phyloP scores from a whole-genome alignment of 345 rosid species.

The Lumnitzera littorea region DNA sequence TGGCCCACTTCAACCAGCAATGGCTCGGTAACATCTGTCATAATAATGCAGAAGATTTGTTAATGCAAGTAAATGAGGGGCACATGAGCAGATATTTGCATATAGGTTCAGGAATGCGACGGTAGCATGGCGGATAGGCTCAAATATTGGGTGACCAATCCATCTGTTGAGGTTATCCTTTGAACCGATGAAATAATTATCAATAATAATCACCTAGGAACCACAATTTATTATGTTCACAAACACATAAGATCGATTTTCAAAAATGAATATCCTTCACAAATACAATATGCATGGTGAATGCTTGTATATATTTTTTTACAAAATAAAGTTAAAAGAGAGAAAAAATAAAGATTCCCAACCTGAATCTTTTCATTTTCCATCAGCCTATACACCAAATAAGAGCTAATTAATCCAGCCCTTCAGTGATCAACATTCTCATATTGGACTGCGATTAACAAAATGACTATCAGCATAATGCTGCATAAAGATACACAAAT shows the following conservation, averaged over 20 bases:
- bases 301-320: not conserved
- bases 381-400: slow-evolving; percentile 85
- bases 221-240: not conserved
- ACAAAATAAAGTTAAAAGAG: not conserved
- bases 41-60: slow-evolving; percentile 7
- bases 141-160: slow-evolving; percentile 96
- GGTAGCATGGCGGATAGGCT: slow-evolving; percentile 91
- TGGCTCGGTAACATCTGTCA: slow-evolving; percentile 76
- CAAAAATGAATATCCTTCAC: not conserved
- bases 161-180: slow-evolving; percentile 81
- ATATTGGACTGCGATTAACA: slow-evolving; percentile 59
- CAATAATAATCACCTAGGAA: slow-evolving; percentile 72
- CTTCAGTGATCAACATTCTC: slow-evolving; percentile 94
- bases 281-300: not conserved
- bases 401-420: slow-evolving; percentile 96
- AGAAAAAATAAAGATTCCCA: slow-evolving; percentile 3
- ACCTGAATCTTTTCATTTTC: slow-evolving; percentile 95
- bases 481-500: too few relatives aligned
- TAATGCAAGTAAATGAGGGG: not conserved
- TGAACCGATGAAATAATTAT: slow-evolving; percentile 89
- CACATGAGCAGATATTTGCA: not conserved
- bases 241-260: not conserved
- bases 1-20: slow-evolving; percentile 83
- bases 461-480: not conserved
- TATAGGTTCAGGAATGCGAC: slow-evolving; percentile 1